Conservation (phyloP, 805 yeast genomes). For the Ogataea dorogensis region DNA sequence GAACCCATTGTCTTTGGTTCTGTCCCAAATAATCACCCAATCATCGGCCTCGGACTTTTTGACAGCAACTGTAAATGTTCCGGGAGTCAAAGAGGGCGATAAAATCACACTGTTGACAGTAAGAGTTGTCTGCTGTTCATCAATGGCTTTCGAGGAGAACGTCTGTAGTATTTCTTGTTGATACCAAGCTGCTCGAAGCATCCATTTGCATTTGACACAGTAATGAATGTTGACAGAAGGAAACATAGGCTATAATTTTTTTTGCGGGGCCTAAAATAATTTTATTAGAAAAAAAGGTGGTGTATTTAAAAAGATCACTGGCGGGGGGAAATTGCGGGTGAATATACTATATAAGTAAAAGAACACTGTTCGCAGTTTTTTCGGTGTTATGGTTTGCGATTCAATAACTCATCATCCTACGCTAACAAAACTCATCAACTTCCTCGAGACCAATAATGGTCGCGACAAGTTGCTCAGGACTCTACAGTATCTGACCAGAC, state of each 20-base stretch:
- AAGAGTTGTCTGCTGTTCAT: conserved; percentile 40
- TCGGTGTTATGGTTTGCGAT: conserved; percentile 58
- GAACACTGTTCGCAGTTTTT: no score
- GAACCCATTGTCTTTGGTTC: conserved; percentile 66
- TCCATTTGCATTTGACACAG: conserved; percentile 88
- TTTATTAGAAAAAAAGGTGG: conserved; percentile 1
- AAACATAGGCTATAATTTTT: conserved; percentile 27
- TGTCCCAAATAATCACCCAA: conserved; percentile 54
- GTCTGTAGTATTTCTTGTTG: conserved; percentile 83
- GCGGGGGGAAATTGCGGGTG: conserved; percentile 12
- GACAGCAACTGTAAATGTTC: conserved; percentile 59
- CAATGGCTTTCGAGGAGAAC: conserved; percentile 39
- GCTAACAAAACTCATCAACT: conserved; percentile 55
- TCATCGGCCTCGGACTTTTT: conserved; percentile 32
- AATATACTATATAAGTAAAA: no score
- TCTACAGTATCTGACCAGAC: conserved; percentile 77
- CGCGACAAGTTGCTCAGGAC: conserved; percentile 79
- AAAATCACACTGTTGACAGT: conserved; percentile 50
- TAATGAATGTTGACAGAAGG: conserved; percentile 70
- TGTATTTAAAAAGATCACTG: conserved; percentile 1
- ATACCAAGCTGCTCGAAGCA: conserved; percentile 84
- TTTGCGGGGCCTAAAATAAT: conserved; percentile 9
- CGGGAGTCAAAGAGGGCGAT: conserved; percentile 46
- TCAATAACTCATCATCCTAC: conserved; percentile 74
- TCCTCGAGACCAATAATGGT: conserved; percentile 64